Evolutionary conservation across 2,329 filamentous ascomycete genomes (phyloP), one percentile per base, ranked within the genome.

Genomic region (Aspergillus texensis): DNA sequence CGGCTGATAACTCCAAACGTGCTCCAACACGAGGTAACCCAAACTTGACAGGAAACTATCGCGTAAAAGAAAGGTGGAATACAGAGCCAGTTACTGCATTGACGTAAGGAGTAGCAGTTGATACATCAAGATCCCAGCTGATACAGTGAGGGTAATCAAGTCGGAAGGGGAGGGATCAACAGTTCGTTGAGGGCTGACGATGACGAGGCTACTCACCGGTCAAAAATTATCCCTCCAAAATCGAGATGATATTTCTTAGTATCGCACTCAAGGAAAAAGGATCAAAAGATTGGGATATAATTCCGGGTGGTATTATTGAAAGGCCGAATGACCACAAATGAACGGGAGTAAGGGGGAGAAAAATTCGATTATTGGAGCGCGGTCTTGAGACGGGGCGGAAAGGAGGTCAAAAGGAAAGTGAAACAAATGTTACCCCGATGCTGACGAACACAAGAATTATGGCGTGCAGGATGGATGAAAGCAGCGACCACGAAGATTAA

Each of bases 351-450:
- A 68, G 67, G 66, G 66, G 60, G 61, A 65, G 64, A 63, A 67
- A 65, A 64, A 60, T 63, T 57, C 58, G 53, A 61, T 65, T 60
- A 62, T 62, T 59, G 65, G 64, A 63, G 66, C 61, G 62, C 43
- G 60, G 63, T 60, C 57, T 62, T 45, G 46, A 61, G 62, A 62
- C 64, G 65, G 64, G 65, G 64, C 53, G 39, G 67, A 67, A 53
- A 69, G 67, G 64, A 67, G 67, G 64, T 64, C 60, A 26, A 68
- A 64, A 68, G 63, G 61, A 66, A 58, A 61, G 58, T 67, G 64
- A 63, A 66, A 63, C 48, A 60, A 61, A 54, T 43, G 48, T 26
- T 58, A 65, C 56, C 64, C 62, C 62, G 61, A 64, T 61, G 57
- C 41, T 58, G 52, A 54, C 52, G 50, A 41, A 43, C 30, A 55